phyloP scores from a whole-genome alignment of 2,329 filamentous ascomycete species.

The Pseudocercospora pini-densiflorae region DNA sequence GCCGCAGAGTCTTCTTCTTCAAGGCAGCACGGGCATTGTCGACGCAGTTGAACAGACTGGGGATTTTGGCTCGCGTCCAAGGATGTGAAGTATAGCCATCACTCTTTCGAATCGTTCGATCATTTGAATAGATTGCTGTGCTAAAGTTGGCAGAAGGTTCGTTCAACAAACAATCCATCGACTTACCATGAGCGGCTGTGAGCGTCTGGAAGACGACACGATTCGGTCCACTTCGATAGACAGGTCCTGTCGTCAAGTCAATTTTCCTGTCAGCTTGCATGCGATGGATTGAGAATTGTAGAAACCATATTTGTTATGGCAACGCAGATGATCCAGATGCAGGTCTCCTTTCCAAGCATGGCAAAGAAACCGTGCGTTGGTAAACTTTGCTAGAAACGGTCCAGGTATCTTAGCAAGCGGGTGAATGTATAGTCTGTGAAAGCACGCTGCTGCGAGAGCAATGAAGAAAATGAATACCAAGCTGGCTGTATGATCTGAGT shows the following conservation, averaged over 20 bases:
- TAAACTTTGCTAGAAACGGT: constrained; percentile 1
- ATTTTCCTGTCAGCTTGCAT: neutral
- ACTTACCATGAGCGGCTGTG: neutral
- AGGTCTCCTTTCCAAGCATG: constrained; percentile 7
- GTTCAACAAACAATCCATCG: too few relatives aligned
- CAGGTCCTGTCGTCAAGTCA: neutral
- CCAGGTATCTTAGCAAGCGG: constrained; percentile 2
- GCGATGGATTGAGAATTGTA: neutral
- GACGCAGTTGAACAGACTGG: neutral
- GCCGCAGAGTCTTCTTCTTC: neutral
- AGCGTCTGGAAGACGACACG: neutral
- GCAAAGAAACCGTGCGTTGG: neutral
- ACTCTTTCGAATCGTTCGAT: neutral
- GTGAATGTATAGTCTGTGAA: neutral
- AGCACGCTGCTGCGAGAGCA: neutral
- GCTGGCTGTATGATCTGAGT: too few relatives aligned
- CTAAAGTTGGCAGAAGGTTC: neutral
- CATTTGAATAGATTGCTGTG: neutral
- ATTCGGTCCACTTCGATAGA: constrained; percentile 3
- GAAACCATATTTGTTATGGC: neutral
- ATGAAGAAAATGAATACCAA: too few relatives aligned
- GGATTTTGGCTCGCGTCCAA: neutral
- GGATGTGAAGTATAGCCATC: neutral
- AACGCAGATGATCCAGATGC: constrained; percentile 1
- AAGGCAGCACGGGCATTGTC: neutral